Base-by-base conservation (phyloP, 139 green algal genomes). In the Chlorella sp. region DNA sequence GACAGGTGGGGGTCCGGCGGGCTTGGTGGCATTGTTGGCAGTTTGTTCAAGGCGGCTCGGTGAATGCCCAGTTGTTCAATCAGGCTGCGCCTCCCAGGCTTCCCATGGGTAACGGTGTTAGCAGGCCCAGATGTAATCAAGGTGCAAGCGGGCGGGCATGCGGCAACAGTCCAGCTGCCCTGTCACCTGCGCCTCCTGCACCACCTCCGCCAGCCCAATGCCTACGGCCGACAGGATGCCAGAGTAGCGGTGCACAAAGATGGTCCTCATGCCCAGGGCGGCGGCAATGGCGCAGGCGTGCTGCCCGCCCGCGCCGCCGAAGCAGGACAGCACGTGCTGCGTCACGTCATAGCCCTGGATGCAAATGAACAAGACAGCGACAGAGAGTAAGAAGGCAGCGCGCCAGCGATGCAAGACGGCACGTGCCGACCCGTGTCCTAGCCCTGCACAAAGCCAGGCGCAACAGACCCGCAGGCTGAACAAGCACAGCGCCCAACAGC, bases 241-340 rank as follows among this genome's bases (percentile, higher is more conserved):
- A 0, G 93, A 90, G 86, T 93, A 98, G 60, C 91, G 90, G 90
- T 99, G 97, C 34, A 99, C 89, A 51, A 99, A 98, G 38, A 99
- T 96, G 68, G 94, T 98, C n/a, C 51, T 80, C 90, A 99, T 99
- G 84, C 94, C 94, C 36, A 99, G 94, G 3, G 92, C 86, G 3
- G 84, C 67, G 2, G 97, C 97, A 46, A 99, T 98, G 30, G 97
- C 95, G 84, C 97, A 99, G 0, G 96, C 96, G 73, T 99, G 97
- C 91, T 99, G 97, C 19, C 94, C 96, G 14, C 97, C 97, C 30
- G 97, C 97, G n/a, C 97, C 97, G 1, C 97, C 97, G 87, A 99
- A 99, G 83, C 93, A 98, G 17, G 96, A 93, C 26, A 99, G 92
- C 64, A 97, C 91, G 80, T 99, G 97, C 30, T 88, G 78, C 22